Percentiles rank a stretch among this genome's conserved stretches.
Conservation (phyloP, 345 rosid species). For the Eucalyptus polyanthemos region DNA sequence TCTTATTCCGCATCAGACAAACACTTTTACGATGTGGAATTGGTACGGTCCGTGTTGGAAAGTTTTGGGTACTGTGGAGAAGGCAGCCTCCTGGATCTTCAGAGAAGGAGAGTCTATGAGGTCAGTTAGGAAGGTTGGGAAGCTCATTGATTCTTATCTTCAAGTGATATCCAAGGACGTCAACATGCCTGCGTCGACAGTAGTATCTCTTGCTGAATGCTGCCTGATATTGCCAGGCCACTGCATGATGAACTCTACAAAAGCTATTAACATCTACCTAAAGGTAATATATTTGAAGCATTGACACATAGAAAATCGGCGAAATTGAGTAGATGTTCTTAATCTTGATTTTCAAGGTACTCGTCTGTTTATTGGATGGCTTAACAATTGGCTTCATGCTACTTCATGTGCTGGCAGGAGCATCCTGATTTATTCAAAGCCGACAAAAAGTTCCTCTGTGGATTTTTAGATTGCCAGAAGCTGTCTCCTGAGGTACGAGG, state of each 20-base stretch:
- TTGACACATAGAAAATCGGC: background rate
- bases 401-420: conserved; percentile 32
- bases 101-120: conserved; percentile 25
- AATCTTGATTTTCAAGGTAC: background rate
- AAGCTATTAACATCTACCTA: conserved; percentile 75
- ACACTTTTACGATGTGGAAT: conserved; percentile 44
- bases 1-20: conserved; percentile 30
- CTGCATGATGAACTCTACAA: conserved; percentile 82
- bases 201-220: conserved; percentile 61
- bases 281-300: conserved; percentile 31
- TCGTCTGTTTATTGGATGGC: background rate
- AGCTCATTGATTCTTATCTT: conserved; percentile 67
- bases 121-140: conserved; percentile 56
- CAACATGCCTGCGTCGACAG: conserved; percentile 44
- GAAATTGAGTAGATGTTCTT: background rate
- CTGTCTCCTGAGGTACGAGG: conserved; percentile 73
- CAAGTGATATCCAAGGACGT: conserved; percentile 60
- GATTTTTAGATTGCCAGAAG: conserved; percentile 85
- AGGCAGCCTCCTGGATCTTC: conserved; percentile 35
- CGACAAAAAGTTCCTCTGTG: conserved; percentile 76
- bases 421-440: conserved; percentile 79
- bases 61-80: conserved; percentile 65
- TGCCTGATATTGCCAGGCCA: conserved; percentile 55
- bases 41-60: conserved; percentile 55
- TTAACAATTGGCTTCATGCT: background rate